Percentiles rank a stretch among this genome's conserved stretches.
Evolutionary conservation across 116 monocot species (phyloP).

Genomic region (Dioscorea cayenensis): DNA sequence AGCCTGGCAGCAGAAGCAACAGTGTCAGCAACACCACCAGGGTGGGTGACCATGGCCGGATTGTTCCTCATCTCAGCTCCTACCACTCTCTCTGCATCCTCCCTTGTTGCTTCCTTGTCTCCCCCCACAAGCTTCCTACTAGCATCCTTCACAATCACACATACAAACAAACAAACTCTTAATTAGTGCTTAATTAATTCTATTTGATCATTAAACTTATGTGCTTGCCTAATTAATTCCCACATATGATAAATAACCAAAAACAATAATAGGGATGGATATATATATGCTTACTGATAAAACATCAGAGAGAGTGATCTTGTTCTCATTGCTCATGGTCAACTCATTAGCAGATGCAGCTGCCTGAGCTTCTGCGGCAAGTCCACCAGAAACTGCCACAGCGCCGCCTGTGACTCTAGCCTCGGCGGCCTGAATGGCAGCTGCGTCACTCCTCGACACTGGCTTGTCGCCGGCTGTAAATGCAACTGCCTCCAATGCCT

Average conservation of each 20-base stretch:
- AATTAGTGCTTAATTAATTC: too few relatives aligned
- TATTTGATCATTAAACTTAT: too few relatives aligned
- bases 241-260: too few relatives aligned
- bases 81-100: conserved; percentile 23
- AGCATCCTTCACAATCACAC: conserved; percentile 3
- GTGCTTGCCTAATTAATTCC: too few relatives aligned
- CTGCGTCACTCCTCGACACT: conserved; percentile 45
- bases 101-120: conserved; percentile 20
- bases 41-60: conserved; percentile 3
- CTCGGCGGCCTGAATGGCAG: conserved; percentile 52
- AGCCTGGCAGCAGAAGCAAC: conserved; percentile 30
- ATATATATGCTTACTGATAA: conserved; percentile 14
- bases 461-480: conserved; percentile 22
- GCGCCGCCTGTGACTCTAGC: conserved; percentile 21
- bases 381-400: conserved; percentile 7
- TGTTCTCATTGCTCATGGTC: conserved; percentile 12
- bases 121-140: conserved; percentile 13
- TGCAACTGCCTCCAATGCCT: conserved; percentile 50
- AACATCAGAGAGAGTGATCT: conserved; percentile 38
- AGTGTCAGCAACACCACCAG: conserved; percentile 13
- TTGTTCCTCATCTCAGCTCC: conserved; percentile 22
- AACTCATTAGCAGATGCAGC: conserved; percentile 32
- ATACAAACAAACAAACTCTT: too few relatives aligned
- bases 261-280: too few relatives aligned
- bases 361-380: conserved; percentile 32